phyloP scores from a whole-genome alignment of 805 yeast genomes.

The Myxozyma vanderwaltii region DNA sequence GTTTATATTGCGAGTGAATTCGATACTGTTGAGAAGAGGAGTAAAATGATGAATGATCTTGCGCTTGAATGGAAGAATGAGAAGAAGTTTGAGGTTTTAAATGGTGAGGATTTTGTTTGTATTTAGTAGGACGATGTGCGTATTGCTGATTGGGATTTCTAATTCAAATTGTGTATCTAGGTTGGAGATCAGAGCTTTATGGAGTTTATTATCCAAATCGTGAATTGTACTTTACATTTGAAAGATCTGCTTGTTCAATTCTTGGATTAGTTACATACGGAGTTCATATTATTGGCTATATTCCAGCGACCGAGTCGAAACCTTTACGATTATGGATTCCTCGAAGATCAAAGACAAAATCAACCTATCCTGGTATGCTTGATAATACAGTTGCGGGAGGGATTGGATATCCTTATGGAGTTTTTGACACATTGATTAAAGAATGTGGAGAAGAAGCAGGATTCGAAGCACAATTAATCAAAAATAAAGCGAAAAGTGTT shows the following conservation, averaged over 20 bases:
- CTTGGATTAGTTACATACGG: slow-evolving; percentile 91
- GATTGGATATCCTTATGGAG: slow-evolving; percentile 74
- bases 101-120: slow-evolving; percentile 29
- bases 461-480: slow-evolving; percentile 55
- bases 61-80: slow-evolving; percentile 40
- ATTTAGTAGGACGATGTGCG: too few relatives aligned
- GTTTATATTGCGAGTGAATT: slow-evolving; percentile 41
- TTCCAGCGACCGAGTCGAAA: slow-evolving; percentile 54
- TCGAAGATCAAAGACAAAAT: slow-evolving; percentile 70
- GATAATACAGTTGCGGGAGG: slow-evolving; percentile 98
- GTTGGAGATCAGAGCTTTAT: slow-evolving; percentile 87
- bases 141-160: not conserved
- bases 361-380: slow-evolving; percentile 86
- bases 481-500: slow-evolving; percentile 48
- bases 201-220: slow-evolving; percentile 61
- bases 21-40: slow-evolving; percentile 49
- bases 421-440: slow-evolving; percentile 74
- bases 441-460: slow-evolving; percentile 95
- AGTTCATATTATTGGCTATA: slow-evolving; percentile 80
- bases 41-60: slow-evolving; percentile 42
- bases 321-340: slow-evolving; percentile 72
- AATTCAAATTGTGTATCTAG: slow-evolving; percentile 35
- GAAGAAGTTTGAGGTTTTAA: slow-evolving; percentile 42
- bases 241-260: slow-evolving; percentile 77
- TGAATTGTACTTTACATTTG: slow-evolving; percentile 66